Conservation (phyloP, 371 early-diverging fungal species). For the Mucor sp. region DNA sequence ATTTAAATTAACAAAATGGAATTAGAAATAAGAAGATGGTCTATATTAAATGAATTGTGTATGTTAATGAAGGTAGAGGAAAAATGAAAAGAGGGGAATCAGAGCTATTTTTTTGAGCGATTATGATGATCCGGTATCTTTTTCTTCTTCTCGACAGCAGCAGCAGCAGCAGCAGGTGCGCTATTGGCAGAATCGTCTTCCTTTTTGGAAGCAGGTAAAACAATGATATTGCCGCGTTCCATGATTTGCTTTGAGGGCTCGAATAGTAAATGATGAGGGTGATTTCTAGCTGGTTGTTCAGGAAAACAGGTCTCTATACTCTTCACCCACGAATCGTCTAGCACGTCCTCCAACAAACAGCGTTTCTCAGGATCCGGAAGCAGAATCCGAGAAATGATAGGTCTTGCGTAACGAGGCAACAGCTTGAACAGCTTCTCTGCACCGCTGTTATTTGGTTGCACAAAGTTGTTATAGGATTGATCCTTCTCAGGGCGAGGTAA, state of each 20-base stretch:
- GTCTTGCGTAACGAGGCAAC: constrained; percentile 46
- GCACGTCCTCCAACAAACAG: constrained; percentile 43
- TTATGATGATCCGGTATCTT: neutral
- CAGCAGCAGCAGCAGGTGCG: neutral
- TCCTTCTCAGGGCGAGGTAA: constrained; percentile 47
- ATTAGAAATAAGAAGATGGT: no score
- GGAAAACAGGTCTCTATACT: constrained; percentile 38
- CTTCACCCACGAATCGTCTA: constrained; percentile 58
- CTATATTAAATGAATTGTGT: neutral
- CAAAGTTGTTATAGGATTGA: constrained; percentile 47
- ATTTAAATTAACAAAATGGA: no score
- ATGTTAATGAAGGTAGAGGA: neutral
- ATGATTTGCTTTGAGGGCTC: constrained; percentile 31
- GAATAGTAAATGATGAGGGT: constrained; percentile 49
- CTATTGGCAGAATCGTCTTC: constrained; percentile 3
- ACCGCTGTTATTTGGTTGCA: constrained; percentile 35
- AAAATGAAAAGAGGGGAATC: neutral
- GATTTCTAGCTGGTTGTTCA: constrained; percentile 41
- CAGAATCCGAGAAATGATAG: constrained; percentile 47
- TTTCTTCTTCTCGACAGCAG: constrained; percentile 9
- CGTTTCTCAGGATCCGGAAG: constrained; percentile 54
- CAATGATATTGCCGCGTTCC: constrained; percentile 27
- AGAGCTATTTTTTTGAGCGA: neutral
- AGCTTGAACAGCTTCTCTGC: constrained; percentile 47
- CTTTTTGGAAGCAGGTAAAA: constrained; percentile 9